These are phyloP conservation scores for Strobilomyces confusus DNA, from an alignment of 768 basidiomycete species.

Conservation along the genomic window DNA sequence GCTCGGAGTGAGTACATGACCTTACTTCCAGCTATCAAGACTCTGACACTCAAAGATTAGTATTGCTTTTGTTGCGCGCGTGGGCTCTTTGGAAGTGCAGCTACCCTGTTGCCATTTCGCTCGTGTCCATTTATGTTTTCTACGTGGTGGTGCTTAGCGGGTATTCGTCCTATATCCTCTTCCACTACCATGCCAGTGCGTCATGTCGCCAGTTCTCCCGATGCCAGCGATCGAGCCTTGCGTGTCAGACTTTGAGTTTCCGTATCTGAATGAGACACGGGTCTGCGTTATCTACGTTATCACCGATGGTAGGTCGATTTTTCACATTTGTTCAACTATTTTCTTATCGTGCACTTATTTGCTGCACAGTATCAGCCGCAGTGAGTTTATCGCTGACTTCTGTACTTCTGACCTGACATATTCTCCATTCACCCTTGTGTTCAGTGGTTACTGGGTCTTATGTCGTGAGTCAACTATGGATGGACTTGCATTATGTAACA, in stretches of 20 bases:
- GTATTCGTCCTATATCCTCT: background rate
- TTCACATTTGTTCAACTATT: background rate
- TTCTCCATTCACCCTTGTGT: background rate
- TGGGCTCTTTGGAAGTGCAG: constrained; percentile 19
- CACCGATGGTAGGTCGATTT: background rate
- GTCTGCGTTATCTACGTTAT: background rate
- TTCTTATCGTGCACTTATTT: background rate
- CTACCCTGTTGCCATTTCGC: background rate
- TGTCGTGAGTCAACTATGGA: background rate
- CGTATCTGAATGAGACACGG: background rate
- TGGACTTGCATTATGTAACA: background rate
- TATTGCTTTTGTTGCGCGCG: constrained; percentile 18
- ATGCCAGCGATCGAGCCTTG: background rate
- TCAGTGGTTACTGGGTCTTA: constrained; percentile 4
- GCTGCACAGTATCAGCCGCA: background rate
- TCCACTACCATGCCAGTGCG: background rate
- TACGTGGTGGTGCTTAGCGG: constrained; percentile 6
- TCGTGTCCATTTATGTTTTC: constrained; percentile 8
- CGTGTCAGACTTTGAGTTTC: background rate
- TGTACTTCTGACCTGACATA: background rate
- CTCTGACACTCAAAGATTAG: constrained; percentile 1
- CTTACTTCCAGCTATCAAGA: background rate
- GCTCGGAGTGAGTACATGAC: constrained; percentile 10
- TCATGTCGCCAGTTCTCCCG: background rate
- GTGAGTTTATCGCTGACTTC: background rate